Evolutionary conservation across 106 monocot genomes (phyloP).

Genomic region (Dendrobium huoshanense): DNA sequence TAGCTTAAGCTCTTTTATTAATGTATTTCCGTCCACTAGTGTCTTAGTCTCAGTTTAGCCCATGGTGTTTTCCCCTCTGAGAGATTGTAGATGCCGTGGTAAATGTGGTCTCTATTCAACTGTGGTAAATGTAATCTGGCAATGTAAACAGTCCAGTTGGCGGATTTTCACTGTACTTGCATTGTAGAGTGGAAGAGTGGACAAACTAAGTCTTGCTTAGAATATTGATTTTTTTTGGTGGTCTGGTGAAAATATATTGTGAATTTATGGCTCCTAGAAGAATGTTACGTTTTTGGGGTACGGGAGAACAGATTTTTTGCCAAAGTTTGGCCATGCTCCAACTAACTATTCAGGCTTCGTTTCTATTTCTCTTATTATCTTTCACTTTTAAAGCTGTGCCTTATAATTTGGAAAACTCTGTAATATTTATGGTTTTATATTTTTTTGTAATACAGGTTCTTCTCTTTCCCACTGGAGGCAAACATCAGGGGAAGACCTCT

Average conservation of each 20-base stretch:
- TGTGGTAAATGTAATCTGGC: neutral
- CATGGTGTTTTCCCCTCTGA: neutral
- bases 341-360: neutral
- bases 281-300: neutral
- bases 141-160: neutral
- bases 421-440: neutral
- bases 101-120: neutral
- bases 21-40: neutral
- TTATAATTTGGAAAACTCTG: neutral
- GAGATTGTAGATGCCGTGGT: neutral
- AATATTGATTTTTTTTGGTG: neutral
- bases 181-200: neutral
- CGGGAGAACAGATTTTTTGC: neutral
- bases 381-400: neutral
- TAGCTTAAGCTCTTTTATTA: neutral
- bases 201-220: neutral
- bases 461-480: slow-evolving; percentile 15
- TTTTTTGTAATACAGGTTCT: neutral
- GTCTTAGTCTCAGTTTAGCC: neutral
- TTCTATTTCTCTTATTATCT: neutral
- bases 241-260: neutral
- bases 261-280: neutral
- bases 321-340: neutral
- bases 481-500: slow-evolving; percentile 90
- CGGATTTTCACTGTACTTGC: neutral